Conservation (phyloP, 2,329 filamentous ascomycete species). For the Aspergillus aculeatinus region DNA sequence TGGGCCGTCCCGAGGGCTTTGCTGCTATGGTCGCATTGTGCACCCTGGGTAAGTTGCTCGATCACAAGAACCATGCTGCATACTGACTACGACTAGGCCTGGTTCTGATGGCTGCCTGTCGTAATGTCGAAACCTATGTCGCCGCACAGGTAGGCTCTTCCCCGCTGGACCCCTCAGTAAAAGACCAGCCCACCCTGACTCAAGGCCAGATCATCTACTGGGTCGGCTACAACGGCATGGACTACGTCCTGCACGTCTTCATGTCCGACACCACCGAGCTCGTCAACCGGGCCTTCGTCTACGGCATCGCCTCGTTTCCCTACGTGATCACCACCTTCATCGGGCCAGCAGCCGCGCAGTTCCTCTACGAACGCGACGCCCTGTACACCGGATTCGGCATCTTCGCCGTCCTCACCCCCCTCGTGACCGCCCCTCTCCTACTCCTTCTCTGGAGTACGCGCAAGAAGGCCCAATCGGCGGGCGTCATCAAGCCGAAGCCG, state of each 20-base stretch:
- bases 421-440: background rate
- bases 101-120: slow-evolving; percentile 62
- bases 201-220: slow-evolving; percentile 41
- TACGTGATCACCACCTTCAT: slow-evolving; percentile 57
- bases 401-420: slow-evolving; percentile 55
- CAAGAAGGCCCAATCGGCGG: background rate
- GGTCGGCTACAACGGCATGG: slow-evolving; percentile 56
- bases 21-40: slow-evolving; percentile 2
- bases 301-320: slow-evolving; percentile 59
- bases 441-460: background rate
- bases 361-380: slow-evolving; percentile 51
- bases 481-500: background rate
- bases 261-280: slow-evolving; percentile 63
- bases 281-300: slow-evolving; percentile 59
- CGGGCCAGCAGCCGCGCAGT: slow-evolving; percentile 51
- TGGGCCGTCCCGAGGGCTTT: slow-evolving; percentile 61
- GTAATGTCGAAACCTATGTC: slow-evolving; percentile 60
- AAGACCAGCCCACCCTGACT: background rate
- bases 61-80: background rate
- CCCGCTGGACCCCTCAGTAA: background rate
- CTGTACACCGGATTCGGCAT: slow-evolving; percentile 65
- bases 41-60: background rate
- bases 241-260: slow-evolving; percentile 58
- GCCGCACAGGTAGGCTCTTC: slow-evolving; percentile 54
- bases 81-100: slow-evolving; percentile 37